These are phyloP conservation scores for Geranium brycei DNA, from an alignment of 345 rosid genomes.

Conservation along the genomic window DNA sequence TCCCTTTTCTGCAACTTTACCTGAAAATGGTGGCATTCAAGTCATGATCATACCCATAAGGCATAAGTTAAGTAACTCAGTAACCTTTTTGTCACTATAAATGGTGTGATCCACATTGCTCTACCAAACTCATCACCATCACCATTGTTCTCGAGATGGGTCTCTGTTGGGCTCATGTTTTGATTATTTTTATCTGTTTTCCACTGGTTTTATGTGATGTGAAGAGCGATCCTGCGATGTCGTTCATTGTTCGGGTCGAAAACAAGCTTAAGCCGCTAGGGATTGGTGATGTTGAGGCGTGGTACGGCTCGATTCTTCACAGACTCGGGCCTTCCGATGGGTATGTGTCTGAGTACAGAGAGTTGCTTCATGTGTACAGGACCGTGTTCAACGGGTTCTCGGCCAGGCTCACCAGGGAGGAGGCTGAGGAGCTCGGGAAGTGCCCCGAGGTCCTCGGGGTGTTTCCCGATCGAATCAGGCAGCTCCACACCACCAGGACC, in stretches of 20 bases:
- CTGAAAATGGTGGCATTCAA: too few relatives aligned
- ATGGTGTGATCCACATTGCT: not conserved
- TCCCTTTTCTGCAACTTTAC: too few relatives aligned
- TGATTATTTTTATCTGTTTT: too few relatives aligned
- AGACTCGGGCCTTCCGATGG: not conserved
- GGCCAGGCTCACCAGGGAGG: conserved; percentile 2
- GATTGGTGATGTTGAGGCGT: conserved; percentile 1
- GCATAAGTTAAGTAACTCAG: too few relatives aligned
- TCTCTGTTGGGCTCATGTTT: too few relatives aligned
- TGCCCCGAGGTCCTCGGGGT: conserved; percentile 3
- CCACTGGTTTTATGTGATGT: not conserved
- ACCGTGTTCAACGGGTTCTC: conserved; percentile 22
- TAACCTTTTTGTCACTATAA: not conserved
- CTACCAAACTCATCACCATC: not conserved
- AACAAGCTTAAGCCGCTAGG: conserved; percentile 6
- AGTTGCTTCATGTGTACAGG: conserved; percentile 12
- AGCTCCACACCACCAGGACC: conserved; percentile 17
- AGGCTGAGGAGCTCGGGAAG: conserved; percentile 3
- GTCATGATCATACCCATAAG: too few relatives aligned
- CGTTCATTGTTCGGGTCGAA: conserved; percentile 10
- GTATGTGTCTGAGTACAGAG: not conserved
- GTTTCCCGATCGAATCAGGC: conserved; percentile 4
- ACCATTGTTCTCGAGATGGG: not conserved
- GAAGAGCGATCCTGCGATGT: not conserved
- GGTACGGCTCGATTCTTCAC: conserved; percentile 5